A percentile compares a stretch with the other conserved stretches of the same genome.
Evolutionary conservation across 2,329 filamentous ascomycete genomes (phyloP).

Genomic region (Arthrobotrys entomopaga): DNA sequence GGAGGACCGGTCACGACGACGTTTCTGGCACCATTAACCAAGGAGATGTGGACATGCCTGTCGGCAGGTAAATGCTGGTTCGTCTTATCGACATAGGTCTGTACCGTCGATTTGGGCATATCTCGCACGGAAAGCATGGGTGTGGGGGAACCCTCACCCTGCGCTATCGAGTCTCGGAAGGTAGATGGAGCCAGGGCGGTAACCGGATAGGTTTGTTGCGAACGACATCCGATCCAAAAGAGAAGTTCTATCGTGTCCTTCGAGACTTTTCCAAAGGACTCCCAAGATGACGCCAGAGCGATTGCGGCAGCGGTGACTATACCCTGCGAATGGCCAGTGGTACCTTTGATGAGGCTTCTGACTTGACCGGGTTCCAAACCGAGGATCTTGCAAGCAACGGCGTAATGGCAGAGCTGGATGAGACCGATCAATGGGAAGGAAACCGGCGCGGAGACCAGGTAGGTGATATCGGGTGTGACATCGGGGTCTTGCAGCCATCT

Average conservation of each 20-base stretch:
- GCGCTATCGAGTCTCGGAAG: slow-evolving; percentile 90
- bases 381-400: slow-evolving; percentile 89
- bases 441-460: slow-evolving; percentile 91
- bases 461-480: slow-evolving; percentile 90
- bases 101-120: slow-evolving; percentile 84
- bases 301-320: slow-evolving; percentile 93
- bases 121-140: slow-evolving; percentile 99
- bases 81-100: slow-evolving; percentile 95
- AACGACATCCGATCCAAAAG: slow-evolving; percentile 98
- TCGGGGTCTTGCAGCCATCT: slow-evolving; percentile 90
- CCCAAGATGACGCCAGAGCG: slow-evolving; percentile 90
- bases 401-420: slow-evolving; percentile 94
- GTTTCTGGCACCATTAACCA: slow-evolving; percentile 96
- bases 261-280: slow-evolving; percentile 83
- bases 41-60: slow-evolving; percentile 91
- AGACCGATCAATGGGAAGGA: slow-evolving; percentile 96
- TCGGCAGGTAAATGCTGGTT: slow-evolving; percentile 95
- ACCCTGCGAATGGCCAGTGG: slow-evolving; percentile 96
- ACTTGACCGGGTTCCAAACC: slow-evolving; percentile 90
- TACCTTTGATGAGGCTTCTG: slow-evolving; percentile 82
- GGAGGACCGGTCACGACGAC: slow-evolving; percentile 96
- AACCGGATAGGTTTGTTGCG: slow-evolving; percentile 94
- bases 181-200: slow-evolving; percentile 92
- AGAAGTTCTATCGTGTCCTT: slow-evolving; percentile 87
- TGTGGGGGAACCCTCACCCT: slow-evolving; percentile 93